These are phyloP conservation scores for Nakazawaea wickerhamii DNA, from an alignment of 805 yeast genomes.

Conservation along the genomic window DNA sequence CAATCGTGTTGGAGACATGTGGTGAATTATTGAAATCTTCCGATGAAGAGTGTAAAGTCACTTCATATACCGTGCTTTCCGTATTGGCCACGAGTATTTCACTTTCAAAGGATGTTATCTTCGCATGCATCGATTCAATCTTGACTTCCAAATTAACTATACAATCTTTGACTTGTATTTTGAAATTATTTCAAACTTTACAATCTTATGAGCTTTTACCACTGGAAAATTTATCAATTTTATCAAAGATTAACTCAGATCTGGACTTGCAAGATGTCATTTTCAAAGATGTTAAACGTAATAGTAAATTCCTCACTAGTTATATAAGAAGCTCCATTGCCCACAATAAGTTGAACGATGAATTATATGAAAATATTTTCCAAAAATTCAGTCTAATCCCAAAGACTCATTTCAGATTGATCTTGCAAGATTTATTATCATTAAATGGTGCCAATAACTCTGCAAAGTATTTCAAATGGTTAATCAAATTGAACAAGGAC, in stretches of 20 bases:
- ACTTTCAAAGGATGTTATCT: constrained; percentile 47
- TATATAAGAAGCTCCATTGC: constrained; percentile 24
- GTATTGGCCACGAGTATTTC: constrained; percentile 74
- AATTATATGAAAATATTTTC: constrained; percentile 10
- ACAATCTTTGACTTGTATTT: constrained; percentile 42
- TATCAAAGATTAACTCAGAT: not conserved
- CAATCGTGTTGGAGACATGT: constrained; percentile 51
- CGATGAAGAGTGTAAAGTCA: constrained; percentile 61
- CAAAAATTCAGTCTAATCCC: constrained; percentile 15
- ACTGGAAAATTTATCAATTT: constrained; percentile 13
- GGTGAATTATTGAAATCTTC: constrained; percentile 47
- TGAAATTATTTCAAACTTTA: constrained; percentile 45
- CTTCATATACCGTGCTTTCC: constrained; percentile 77
- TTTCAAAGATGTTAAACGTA: constrained; percentile 6
- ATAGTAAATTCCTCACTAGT: constrained; percentile 22
- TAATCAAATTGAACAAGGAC: constrained; percentile 32
- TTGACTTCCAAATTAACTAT: constrained; percentile 23
- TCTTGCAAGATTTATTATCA: constrained; percentile 20
- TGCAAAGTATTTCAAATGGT: constrained; percentile 28
- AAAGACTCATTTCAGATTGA: constrained; percentile 18
- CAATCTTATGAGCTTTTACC: constrained; percentile 27
- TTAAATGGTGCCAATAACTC: constrained; percentile 13
- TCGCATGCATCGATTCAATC: constrained; percentile 59
- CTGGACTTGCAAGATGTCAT: constrained; percentile 10
- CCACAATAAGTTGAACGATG: constrained; percentile 13